A percentile compares a stretch with the other conserved stretches of the same genome.
phyloP scores from a whole-genome alignment of 306 rosid species.

The Cyamopsis tetragonoloba region DNA sequence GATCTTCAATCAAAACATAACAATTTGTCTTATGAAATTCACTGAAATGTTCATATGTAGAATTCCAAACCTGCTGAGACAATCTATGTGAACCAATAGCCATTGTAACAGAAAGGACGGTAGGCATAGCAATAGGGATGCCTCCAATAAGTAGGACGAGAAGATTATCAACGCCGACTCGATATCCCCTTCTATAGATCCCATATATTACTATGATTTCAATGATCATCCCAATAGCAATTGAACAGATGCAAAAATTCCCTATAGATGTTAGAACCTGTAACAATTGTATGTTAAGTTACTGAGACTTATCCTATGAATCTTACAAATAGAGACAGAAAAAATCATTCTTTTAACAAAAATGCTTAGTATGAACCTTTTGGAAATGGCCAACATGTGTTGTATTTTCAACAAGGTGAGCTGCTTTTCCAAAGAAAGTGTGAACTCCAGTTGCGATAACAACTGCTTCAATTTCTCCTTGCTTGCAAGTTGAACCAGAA shows the following conservation, averaged over 20 bases:
- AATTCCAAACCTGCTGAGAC: constrained; percentile 52
- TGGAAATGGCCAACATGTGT: constrained; percentile 79
- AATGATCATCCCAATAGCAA: constrained; percentile 60
- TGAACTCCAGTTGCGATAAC: constrained; percentile 85
- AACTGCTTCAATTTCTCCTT: constrained; percentile 73
- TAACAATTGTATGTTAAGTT: background rate
- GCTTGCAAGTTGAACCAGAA: constrained; percentile 87
- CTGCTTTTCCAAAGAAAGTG: constrained; percentile 77
- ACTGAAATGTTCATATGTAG: background rate
- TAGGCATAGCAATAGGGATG: constrained; percentile 86
- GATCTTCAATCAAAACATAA: background rate
- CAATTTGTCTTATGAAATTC: background rate
- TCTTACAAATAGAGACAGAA: background rate
- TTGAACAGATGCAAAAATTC: constrained; percentile 73
- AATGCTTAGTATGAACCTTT: constrained; percentile 37
- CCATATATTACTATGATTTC: constrained; percentile 62
- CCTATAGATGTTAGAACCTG: constrained; percentile 76
- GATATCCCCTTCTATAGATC: constrained; percentile 21
- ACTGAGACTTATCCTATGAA: background rate
- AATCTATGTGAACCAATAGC: constrained; percentile 67
- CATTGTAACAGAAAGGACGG: constrained; percentile 87
- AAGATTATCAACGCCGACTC: constrained; percentile 58
- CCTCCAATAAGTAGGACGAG: constrained; percentile 80
- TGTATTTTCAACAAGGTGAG: constrained; percentile 81
- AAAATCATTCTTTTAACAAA: constrained; percentile 4